These are phyloP conservation scores for Dendrobium officinale DNA, from an alignment of 106 monocot genomes.

Conservation along the genomic window DNA sequence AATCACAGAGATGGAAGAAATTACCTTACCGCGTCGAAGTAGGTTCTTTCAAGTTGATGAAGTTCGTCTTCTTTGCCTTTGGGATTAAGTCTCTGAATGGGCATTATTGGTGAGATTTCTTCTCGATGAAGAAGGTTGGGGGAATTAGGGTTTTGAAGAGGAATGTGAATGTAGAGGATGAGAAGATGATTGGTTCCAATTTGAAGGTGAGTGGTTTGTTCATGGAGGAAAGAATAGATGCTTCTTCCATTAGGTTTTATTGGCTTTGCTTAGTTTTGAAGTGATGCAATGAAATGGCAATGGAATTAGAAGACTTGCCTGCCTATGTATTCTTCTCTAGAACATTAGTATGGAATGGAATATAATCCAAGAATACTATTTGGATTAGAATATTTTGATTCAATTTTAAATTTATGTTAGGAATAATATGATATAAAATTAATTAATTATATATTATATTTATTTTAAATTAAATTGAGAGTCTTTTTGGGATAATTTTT, in stretches of 20 bases:
- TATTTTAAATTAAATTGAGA: no score
- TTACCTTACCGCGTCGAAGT: not conserved
- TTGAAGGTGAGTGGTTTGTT: no score
- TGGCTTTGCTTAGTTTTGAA: conserved; percentile 4
- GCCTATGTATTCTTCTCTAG: no score
- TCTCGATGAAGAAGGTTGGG: not conserved
- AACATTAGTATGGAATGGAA: not conserved
- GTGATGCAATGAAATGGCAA: not conserved
- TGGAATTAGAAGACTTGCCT: not conserved
- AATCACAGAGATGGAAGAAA: no score
- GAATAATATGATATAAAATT: no score
- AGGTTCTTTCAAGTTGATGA: not conserved
- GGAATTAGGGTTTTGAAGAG: not conserved
- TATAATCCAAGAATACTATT: no score
- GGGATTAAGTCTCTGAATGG: not conserved
- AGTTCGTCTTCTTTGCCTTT: not conserved
- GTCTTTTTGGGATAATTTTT: no score
- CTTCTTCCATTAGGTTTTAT: not conserved
- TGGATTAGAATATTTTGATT: no score
- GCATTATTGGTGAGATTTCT: not conserved
- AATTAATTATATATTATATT: no score
- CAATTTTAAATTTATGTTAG: no score
- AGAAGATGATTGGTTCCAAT: not conserved
- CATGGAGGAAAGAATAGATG: not conserved
- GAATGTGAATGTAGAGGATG: not conserved